Evolutionary conservation across 2,329 filamentous ascomycete species (phyloP).

Genomic region (Colletotrichum tropicicola): DNA sequence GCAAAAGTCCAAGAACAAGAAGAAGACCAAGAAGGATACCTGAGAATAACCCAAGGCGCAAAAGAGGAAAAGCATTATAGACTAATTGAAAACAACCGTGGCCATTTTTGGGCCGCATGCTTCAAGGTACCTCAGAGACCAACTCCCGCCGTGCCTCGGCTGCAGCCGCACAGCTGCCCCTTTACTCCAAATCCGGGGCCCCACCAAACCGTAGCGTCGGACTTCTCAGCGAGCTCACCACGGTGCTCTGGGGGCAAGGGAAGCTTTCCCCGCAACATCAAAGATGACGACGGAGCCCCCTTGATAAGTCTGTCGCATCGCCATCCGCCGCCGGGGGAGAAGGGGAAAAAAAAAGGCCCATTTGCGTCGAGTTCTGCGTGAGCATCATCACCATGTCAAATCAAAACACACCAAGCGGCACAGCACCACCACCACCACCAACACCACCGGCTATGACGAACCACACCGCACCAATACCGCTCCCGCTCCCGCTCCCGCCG

Average conservation of each 20-base stretch:
- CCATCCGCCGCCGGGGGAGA: no score
- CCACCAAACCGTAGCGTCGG: background rate
- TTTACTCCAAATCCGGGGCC: background rate
- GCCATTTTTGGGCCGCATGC: background rate
- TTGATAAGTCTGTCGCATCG: background rate
- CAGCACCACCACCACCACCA: background rate
- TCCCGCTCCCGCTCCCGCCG: background rate
- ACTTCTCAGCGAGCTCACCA: background rate
- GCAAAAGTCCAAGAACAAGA: slow-evolving; percentile 36
- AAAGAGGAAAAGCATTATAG: background rate
- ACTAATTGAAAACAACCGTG: background rate
- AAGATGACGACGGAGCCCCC: slow-evolving; percentile 21
- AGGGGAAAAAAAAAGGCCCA: no score
- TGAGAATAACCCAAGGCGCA: background rate
- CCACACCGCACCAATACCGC: background rate
- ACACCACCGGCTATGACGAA: slow-evolving; percentile 12
- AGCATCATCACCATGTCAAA: background rate
- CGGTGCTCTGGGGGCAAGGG: background rate
- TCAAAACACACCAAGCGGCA: background rate
- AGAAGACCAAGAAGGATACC: slow-evolving; percentile 40
- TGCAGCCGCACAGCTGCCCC: no score
- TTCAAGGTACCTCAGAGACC: background rate
- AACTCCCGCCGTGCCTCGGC: background rate
- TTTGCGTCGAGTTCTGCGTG: background rate
- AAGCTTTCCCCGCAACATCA: slow-evolving; percentile 27